Evolutionary conservation across 23 red algal genomes (phyloP), one percentile per base, ranked within the genome.

Genomic region (Gracilaria vermiculophylla): DNA sequence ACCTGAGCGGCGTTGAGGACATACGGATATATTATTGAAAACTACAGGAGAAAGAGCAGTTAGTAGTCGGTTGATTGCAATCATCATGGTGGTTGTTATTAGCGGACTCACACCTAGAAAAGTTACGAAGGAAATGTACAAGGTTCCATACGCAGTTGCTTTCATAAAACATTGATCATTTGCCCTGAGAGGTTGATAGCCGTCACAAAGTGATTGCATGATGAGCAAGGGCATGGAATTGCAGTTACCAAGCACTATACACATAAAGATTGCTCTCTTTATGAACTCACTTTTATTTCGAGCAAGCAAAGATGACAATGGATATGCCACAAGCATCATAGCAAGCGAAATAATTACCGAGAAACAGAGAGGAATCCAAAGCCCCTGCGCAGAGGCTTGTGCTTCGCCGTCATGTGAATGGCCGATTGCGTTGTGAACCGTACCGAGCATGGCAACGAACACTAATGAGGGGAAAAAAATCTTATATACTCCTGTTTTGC

Each of bases 201-300:
- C 36, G 35, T 73, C 67, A 32, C 67, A 73, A 21, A 73, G 67
- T 45, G 67, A 73, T 19, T 73, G 36, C 67, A 73, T 73, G 13
- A 73, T 73, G 20, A 73, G 40, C 20, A 73, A 28, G 39, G 67
- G 67, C 67, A 73, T 73, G 15, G 67, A 73, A 32, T 73, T 73
- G 39, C 39, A 39, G 42, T 73, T 73, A 47, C 67, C 67, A 17
- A 73, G 67, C 32, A 73, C 67, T 73, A 73, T 73, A 32, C 67
- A 73, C 67, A 73, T 73, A 36, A 73, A 73, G 67, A 73, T 73
- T 48, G 37, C n/a, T 73, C 67, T 36, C 32, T 48, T 73, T 9
- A 40, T 73, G 42, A 33, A 73, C 67, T 73, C 67, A 73, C n/a
- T 48, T 73, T 73, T 73, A 73, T 73, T 73, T 48, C 67, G 36